Percentiles rank a stretch among this genome's conserved stretches.
Evolutionary conservation across 305 asterid species (phyloP).

Genomic region (Fraxinus floribunda): DNA sequence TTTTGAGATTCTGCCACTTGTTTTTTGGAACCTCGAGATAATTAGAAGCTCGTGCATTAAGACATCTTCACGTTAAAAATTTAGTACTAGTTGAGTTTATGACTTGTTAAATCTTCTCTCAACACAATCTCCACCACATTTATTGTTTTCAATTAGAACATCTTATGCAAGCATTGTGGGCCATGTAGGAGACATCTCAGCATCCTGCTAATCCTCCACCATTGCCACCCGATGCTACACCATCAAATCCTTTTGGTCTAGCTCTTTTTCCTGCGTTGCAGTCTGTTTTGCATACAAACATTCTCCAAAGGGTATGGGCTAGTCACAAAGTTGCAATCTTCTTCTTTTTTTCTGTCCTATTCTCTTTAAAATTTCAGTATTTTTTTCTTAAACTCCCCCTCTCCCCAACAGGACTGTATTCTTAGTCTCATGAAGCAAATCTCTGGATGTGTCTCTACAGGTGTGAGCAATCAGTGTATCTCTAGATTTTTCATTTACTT

Average conservation of each 20-base stretch:
- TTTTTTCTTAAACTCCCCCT: neutral
- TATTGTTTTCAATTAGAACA: constrained; percentile 4
- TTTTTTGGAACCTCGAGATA: neutral
- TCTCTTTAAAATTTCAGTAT: neutral
- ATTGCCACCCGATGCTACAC: constrained; percentile 44
- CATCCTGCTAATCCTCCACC: constrained; percentile 39
- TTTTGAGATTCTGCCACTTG: neutral
- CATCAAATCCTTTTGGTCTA: constrained; percentile 41
- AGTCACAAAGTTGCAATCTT: constrained; percentile 1
- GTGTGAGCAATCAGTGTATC: constrained; percentile 40
- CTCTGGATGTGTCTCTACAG: constrained; percentile 51
- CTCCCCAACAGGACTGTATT: constrained; percentile 57
- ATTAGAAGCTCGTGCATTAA: neutral
- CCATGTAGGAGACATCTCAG: constrained; percentile 60
- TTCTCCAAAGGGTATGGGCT: constrained; percentile 71
- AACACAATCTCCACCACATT: constrained; percentile 4
- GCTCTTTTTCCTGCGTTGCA: constrained; percentile 57
- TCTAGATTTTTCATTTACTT: neutral
- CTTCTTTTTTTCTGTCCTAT: neutral
- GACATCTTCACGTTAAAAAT: neutral
- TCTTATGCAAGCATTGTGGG: constrained; percentile 19
- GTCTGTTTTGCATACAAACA: constrained; percentile 66
- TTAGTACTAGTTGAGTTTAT: neutral
- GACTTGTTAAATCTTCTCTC: neutral
- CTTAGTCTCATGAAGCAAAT: constrained; percentile 76